Evolutionary conservation across 2,329 filamentous ascomycete genomes (phyloP).

Genomic region (Triangularia verruculosa): DNA sequence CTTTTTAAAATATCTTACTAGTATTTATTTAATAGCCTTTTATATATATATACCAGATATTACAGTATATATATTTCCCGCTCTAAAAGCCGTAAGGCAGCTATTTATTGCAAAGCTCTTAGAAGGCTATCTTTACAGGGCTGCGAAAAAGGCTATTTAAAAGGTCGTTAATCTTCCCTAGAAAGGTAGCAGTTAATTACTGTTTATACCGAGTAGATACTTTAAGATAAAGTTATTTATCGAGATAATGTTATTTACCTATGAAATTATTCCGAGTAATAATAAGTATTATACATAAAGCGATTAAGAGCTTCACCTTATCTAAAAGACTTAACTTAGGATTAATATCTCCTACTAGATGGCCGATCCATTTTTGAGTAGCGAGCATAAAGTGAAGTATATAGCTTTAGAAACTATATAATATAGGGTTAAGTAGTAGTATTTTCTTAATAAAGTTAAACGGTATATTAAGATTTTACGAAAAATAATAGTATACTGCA

Average conservation of each 20-base stretch:
- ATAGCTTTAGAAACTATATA: neutral
- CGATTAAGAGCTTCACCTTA: neutral
- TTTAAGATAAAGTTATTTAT: neutral
- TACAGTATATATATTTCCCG: neutral
- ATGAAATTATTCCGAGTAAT: neutral
- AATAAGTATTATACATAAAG: conserved; percentile 2
- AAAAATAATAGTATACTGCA: conserved; percentile 15
- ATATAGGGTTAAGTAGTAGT: neutral
- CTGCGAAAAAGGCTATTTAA: neutral
- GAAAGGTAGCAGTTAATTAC: too few relatives aligned
- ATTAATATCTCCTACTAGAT: neutral
- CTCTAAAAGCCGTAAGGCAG: neutral
- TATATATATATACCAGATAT: neutral
- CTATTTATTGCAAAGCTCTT: conserved; percentile 10
- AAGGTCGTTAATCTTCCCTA: neutral
- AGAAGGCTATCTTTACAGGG: neutral
- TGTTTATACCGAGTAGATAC: neutral
- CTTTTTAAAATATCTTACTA: too few relatives aligned
- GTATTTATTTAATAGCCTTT: too few relatives aligned
- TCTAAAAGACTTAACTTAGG: neutral
- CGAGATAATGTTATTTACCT: neutral
- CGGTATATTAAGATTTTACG: conserved; percentile 4
- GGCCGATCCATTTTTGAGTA: neutral
- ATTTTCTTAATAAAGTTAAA: conserved; percentile 13
- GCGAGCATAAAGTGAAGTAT: conserved; percentile 12